phyloP scores from a whole-genome alignment of 192 early-diverging fungal species.

The Rhizophlyctis rosea region DNA sequence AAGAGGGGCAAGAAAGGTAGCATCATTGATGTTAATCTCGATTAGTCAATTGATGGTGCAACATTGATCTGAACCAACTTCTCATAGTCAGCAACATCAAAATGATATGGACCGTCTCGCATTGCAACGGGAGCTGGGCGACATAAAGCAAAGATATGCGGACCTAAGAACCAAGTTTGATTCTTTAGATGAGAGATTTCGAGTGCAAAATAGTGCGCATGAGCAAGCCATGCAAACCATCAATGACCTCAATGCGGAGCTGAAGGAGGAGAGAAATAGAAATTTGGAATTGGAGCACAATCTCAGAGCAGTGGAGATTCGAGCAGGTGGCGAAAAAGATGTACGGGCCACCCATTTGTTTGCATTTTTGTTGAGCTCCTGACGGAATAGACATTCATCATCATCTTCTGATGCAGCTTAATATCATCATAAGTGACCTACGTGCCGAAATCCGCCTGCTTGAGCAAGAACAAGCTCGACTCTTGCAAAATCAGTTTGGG shows the following conservation, averaged over 20 bases:
- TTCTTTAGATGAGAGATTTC: conserved; percentile 36
- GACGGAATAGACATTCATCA: too few species aligned
- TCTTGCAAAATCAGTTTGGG: conserved; percentile 40
- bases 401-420: conserved; percentile 28
- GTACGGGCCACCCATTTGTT: too few species aligned
- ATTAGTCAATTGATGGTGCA: conserved; percentile 6
- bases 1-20: conserved; percentile 11
- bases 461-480: conserved; percentile 41
- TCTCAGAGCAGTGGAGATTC: conserved; percentile 13
- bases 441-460: conserved; percentile 44
- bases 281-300: conserved; percentile 35
- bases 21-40: neutral
- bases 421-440: conserved; percentile 47
- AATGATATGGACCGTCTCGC: conserved; percentile 42
- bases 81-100: conserved; percentile 36
- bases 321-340: conserved; percentile 24
- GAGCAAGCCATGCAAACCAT: conserved; percentile 34
- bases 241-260: conserved; percentile 40
- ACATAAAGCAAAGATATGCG: conserved; percentile 26
- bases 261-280: conserved; percentile 48
- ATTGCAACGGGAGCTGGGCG: conserved; percentile 43
- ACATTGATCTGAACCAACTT: neutral
- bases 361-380: too few species aligned
- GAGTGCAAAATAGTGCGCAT: conserved; percentile 35
- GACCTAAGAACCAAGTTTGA: conserved; percentile 26